Conservation (phyloP, 495 filamentous ascomycete genomes). For the Pyrenopolyporus hunteri region DNA sequence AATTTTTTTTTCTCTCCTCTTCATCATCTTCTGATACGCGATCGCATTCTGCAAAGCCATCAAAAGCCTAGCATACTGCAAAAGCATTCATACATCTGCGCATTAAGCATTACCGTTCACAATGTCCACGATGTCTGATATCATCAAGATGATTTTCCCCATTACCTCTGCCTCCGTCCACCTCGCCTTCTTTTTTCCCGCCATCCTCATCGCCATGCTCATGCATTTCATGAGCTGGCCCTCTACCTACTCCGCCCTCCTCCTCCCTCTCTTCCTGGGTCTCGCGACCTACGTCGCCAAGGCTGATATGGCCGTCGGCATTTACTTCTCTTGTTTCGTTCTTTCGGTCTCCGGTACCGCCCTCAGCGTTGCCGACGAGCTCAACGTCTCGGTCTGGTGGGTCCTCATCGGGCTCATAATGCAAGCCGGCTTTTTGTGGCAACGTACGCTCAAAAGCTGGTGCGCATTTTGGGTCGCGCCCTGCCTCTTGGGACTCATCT, state of each 20-base stretch:
- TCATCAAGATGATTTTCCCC: not conserved
- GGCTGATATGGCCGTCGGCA: not conserved
- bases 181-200: not conserved
- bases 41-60: not conserved
- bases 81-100: not conserved
- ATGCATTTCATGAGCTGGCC: not conserved
- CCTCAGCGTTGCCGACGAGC: not conserved
- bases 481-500: not conserved
- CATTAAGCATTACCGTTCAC: not conserved
- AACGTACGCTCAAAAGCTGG: slow-evolving; percentile 16
- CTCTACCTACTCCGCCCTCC: not conserved
- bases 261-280: not conserved
- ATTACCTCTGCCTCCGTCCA: not conserved
- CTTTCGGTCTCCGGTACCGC: not conserved
- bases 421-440: slow-evolving; percentile 8
- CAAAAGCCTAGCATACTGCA: not conserved
- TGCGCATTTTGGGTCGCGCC: not conserved
- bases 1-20: not conserved
- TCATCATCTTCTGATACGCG: not conserved
- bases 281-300: not conserved
- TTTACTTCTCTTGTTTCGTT: not conserved
- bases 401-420: not conserved
- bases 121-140: not conserved
- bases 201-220: not conserved
- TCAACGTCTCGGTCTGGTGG: slow-evolving; percentile 8